Evolutionary conservation across 2,329 filamentous ascomycete species (phyloP).

Genomic region (Elsinoe australis): DNA sequence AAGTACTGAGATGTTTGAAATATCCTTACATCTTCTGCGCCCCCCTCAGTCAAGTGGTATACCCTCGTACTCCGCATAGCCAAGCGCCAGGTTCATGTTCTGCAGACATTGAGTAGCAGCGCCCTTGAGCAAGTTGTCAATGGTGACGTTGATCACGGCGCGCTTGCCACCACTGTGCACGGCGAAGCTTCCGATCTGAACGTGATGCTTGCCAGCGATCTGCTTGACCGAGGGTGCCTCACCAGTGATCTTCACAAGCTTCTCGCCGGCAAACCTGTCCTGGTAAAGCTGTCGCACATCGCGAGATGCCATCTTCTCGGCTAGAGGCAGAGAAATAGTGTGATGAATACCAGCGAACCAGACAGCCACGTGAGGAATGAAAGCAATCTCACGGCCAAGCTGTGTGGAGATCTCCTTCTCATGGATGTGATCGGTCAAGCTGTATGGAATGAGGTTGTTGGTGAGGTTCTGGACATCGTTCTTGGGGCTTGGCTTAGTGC

Average conservation of each 20-base stretch:
- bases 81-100: slow-evolving; percentile 90
- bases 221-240: slow-evolving; percentile 79
- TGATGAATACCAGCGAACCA: slow-evolving; percentile 97
- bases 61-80: slow-evolving; percentile 81
- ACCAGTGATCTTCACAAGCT: slow-evolving; percentile 84
- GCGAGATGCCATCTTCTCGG: slow-evolving; percentile 76
- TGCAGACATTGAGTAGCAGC: slow-evolving; percentile 89
- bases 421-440: slow-evolving; percentile 87
- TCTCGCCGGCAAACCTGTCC: slow-evolving; percentile 91
- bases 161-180: slow-evolving; percentile 83
- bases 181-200: slow-evolving; percentile 94
- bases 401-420: slow-evolving; percentile 82
- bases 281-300: slow-evolving; percentile 94
- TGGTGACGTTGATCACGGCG: slow-evolving; percentile 88
- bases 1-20: neutral
- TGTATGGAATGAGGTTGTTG: slow-evolving; percentile 87
- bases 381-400: slow-evolving; percentile 66
- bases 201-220: slow-evolving; percentile 76
- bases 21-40: neutral
- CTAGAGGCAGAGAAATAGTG: slow-evolving; percentile 82
- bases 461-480: slow-evolving; percentile 78
- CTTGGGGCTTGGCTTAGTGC: slow-evolving; percentile 88
- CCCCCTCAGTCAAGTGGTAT: slow-evolving; percentile 54
- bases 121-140: slow-evolving; percentile 90
- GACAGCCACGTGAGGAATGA: slow-evolving; percentile 88